Evolutionary conservation across 306 rosid genomes (phyloP), one percentile per base, ranked within the genome.

Genomic region (Vigna nakashimae): DNA sequence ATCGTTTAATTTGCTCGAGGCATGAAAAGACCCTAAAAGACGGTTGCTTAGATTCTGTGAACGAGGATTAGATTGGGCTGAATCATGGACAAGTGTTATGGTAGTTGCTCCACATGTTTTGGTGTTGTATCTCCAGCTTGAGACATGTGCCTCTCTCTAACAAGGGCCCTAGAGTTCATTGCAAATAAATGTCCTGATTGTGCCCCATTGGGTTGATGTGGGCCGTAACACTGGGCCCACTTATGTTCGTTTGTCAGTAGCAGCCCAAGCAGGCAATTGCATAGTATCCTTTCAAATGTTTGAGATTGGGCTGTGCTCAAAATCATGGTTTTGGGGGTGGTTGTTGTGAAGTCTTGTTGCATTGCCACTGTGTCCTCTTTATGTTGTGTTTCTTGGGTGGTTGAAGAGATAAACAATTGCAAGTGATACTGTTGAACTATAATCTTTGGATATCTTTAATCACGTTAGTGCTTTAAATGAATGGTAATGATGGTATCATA

Each of bases 61-160:
- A 49, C 50, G 42, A 53, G 30, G 73, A 15, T 76, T 76, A 8
- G 15, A 34, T 65, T 52, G 55, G 12, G 24, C 9, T 67, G 9
- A 43, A 40, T 16, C 11, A 53, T 42, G 67, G 48, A 36, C 62
- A 50, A 32, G 42, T 50, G 63, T 15, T 46, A 66, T 26, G 46
- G 6, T 68, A 30, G 76, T 13, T 76, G 80, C 30, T 76, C 45
- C 62, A 78, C 82, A 56, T 68, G 79, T 64, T 57, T 30, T 17
- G 38, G 60, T 22, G 15, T 59, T 48, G 59, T 45, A 46, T 32
- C 70, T 28, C 18, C 12, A 56, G 28, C 60, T 5, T 18, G 1
- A 34, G 71, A 71, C 78, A 79, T 26, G 66, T 71, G 56, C 65
- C 72, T 57, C 34, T 42, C 28, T 26, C 3, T 26, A 79, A 50